Percentiles rank a stretch among this genome's conserved stretches.
Evolutionary conservation across 1,284 basidiomycete genomes (phyloP).

Genomic region (Malassezia sympodialis): DNA sequence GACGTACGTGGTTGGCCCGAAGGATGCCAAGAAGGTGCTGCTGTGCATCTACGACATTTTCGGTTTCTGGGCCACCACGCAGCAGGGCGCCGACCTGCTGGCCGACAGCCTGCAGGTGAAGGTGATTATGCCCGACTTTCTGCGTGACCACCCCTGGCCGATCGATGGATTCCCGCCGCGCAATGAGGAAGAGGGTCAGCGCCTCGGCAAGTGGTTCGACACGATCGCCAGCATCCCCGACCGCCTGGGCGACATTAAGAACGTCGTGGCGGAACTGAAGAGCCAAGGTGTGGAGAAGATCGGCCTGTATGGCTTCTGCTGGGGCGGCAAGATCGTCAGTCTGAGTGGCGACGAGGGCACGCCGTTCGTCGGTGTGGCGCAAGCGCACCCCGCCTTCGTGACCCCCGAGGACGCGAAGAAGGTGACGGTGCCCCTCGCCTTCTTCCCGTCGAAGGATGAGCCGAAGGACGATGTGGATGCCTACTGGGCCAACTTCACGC

Average conservation of each 20-base stretch:
- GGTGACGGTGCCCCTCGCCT: slow-evolving; percentile 55
- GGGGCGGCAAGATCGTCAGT: slow-evolving; percentile 33
- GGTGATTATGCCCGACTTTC: slow-evolving; percentile 61
- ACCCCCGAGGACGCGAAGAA: slow-evolving; percentile 54
- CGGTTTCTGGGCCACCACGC: slow-evolving; percentile 53
- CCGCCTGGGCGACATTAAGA: slow-evolving; percentile 52
- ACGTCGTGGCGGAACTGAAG: slow-evolving; percentile 53
- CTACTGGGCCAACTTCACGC: slow-evolving; percentile 52
- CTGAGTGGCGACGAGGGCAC: slow-evolving; percentile 24
- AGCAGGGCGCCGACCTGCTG: slow-evolving; percentile 55
- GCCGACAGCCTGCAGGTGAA: slow-evolving; percentile 49
- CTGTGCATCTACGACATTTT: slow-evolving; percentile 61
- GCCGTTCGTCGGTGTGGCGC: slow-evolving; percentile 27
- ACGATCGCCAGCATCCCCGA: slow-evolving; percentile 49
- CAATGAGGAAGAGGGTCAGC: slow-evolving; percentile 51
- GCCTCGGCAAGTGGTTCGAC: slow-evolving; percentile 50
- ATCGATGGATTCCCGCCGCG: slow-evolving; percentile 54
- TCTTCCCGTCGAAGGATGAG: slow-evolving; percentile 60
- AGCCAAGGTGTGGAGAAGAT: slow-evolving; percentile 53
- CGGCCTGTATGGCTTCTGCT: slow-evolving; percentile 52
- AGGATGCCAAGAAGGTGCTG: slow-evolving; percentile 53
- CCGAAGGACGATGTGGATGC: slow-evolving; percentile 52
- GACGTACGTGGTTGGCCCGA: slow-evolving; percentile 44
- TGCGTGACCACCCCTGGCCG: slow-evolving; percentile 55
- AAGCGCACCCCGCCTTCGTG: slow-evolving; percentile 52